Conservation (phyloP, 2,329 filamentous ascomycete genomes). For the Xylariomycetidae sp. region DNA sequence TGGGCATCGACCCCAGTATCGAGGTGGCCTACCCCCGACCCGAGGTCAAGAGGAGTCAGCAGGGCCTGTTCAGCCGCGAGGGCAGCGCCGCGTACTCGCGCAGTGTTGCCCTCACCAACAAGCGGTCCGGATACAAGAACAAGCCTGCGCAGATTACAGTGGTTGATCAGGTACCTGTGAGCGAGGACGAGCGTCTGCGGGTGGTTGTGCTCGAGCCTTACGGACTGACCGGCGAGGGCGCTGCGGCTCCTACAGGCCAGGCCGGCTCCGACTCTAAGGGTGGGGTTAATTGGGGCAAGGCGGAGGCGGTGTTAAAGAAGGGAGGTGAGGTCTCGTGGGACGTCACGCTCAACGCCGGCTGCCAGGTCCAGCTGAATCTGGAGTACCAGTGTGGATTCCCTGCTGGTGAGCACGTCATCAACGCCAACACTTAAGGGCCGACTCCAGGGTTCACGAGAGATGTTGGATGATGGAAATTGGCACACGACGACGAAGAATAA, state of each 20-base stretch:
- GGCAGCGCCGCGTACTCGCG: conserved; percentile 45
- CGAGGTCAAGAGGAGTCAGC: conserved; percentile 43
- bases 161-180: conserved; percentile 56
- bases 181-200: conserved; percentile 51
- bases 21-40: conserved; percentile 50
- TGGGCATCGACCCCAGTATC: conserved; percentile 57
- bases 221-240: conserved; percentile 37
- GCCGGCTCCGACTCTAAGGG: conserved; percentile 23
- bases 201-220: conserved; percentile 44
- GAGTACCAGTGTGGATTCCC: conserved; percentile 58
- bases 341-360: conserved; percentile 50
- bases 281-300: conserved; percentile 46
- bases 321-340: conserved; percentile 54
- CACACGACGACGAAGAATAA: background rate
- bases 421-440: conserved; percentile 1
- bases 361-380: conserved; percentile 49
- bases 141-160: conserved; percentile 43
- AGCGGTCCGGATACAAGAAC: conserved; percentile 28
- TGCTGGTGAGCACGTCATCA: conserved; percentile 36
- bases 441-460: too few relatives aligned
- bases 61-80: conserved; percentile 49
- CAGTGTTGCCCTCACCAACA: conserved; percentile 44
- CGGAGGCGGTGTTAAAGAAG: conserved; percentile 47
- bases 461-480: too few relatives aligned
- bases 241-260: conserved; percentile 30